These are phyloP conservation scores for Xylaria telfairii DNA, from an alignment of 495 filamentous ascomycete genomes.

Conservation along the genomic window DNA sequence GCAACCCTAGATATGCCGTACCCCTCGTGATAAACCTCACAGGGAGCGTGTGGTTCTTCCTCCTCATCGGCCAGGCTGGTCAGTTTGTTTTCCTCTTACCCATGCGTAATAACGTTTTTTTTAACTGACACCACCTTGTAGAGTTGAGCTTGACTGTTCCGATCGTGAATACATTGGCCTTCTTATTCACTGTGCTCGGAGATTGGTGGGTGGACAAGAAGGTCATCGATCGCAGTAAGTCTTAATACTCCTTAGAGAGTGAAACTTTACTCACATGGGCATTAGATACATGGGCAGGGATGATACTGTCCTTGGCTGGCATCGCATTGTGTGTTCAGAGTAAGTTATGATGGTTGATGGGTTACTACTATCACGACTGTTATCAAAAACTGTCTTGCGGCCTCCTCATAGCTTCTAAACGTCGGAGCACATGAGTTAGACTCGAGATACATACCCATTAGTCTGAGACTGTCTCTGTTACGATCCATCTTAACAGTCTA, in stretches of 20 bases:
- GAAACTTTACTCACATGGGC: conserved; percentile 14
- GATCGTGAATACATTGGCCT: conserved; percentile 91
- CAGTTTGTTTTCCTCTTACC: conserved; percentile 40
- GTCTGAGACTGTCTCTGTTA: not conserved
- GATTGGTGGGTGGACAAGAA: conserved; percentile 96
- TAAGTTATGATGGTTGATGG: conserved; percentile 45
- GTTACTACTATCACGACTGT: not conserved
- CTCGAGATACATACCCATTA: not conserved
- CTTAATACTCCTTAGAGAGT: not conserved
- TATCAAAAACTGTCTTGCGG: too few relatives aligned
- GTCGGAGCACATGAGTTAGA: not conserved
- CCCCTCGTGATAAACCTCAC: conserved; percentile 90
- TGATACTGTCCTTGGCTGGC: conserved; percentile 78
- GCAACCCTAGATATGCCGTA: conserved; percentile 81
- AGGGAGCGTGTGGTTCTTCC: conserved; percentile 96
- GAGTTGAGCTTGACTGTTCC: conserved; percentile 94
- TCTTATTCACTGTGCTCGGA: conserved; percentile 91
- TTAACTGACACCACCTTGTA: conserved; percentile 39
- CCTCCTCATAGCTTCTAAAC: not conserved
- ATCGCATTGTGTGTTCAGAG: conserved; percentile 87
- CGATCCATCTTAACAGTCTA: not conserved
- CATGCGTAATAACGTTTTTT: not conserved
- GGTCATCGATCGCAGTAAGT: conserved; percentile 76
- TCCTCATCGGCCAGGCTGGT: conserved; percentile 93
- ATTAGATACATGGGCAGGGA: conserved; percentile 86